Evolutionary conservation across 495 filamentous ascomycete species (phyloP).

Genomic region (Astrothelium macrocarpum): DNA sequence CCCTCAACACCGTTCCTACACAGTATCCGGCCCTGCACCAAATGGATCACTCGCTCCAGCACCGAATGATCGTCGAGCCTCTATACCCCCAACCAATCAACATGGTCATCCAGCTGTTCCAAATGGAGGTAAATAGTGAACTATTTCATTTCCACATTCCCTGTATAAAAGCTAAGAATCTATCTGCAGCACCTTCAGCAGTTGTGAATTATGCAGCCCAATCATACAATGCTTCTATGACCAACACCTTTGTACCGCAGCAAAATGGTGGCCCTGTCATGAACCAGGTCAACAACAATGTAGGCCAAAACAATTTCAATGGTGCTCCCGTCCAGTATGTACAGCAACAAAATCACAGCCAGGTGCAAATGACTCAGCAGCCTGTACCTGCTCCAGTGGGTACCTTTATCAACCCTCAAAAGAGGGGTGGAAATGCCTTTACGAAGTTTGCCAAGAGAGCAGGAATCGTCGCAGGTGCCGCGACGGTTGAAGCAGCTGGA

Average conservation of each 20-base stretch:
- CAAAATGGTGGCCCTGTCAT: background rate
- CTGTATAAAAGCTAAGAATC: background rate
- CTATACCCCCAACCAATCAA: background rate
- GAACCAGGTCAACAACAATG: background rate
- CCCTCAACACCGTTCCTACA: no score
- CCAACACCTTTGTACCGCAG: background rate
- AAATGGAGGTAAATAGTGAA: background rate
- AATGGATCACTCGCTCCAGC: background rate
- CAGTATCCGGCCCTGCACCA: no score
- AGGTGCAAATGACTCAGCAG: background rate
- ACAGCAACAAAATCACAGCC: background rate
- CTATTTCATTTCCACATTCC: background rate
- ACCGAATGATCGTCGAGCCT: background rate
- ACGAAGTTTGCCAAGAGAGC: background rate
- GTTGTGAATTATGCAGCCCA: background rate
- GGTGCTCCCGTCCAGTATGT: background rate
- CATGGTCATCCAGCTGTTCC: background rate
- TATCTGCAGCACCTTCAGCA: background rate
- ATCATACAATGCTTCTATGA: background rate
- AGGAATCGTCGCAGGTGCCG: background rate
- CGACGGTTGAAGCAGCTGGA: background rate
- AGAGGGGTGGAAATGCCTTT: background rate
- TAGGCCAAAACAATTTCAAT: background rate
- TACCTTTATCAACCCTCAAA: background rate
- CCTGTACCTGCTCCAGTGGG: background rate